A percentile compares a stretch with the other conserved stretches of the same genome.
Evolutionary conservation across 2,329 filamentous ascomycete species (phyloP).

Genomic region (Endocalyx cinctus): DNA sequence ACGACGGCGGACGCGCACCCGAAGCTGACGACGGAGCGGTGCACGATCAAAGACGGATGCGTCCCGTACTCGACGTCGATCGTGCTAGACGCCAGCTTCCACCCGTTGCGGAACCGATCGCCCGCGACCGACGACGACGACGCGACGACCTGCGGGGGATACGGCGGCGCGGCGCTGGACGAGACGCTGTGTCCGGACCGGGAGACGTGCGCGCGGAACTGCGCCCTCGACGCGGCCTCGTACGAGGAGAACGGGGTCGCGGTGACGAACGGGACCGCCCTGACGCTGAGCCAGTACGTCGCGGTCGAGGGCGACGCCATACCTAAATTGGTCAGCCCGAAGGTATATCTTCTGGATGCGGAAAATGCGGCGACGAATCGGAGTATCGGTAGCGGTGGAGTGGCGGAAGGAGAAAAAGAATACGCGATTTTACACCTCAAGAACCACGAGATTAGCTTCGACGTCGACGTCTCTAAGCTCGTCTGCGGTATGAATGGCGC

Average conservation of each 20-base stretch:
- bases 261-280: conserved; percentile 12
- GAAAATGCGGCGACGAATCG: conserved; percentile 1
- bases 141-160: conserved; percentile 24
- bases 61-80: conserved; percentile 41
- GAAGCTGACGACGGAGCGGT: conserved; percentile 45
- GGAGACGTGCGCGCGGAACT: conserved; percentile 44
- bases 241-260: conserved; percentile 33
- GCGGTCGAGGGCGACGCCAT: conserved; percentile 21
- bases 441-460: conserved; percentile 60
- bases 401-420: conserved; percentile 38
- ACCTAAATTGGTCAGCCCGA: conserved; percentile 31
- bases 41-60: conserved; percentile 45
- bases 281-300: conserved; percentile 24
- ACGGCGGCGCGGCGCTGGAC: conserved; percentile 23
- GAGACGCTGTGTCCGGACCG: conserved; percentile 39
- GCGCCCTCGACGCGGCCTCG: conserved; percentile 44
- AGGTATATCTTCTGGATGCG: conserved; percentile 51
- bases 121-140: conserved; percentile 11
- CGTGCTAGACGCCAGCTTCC: conserved; percentile 43
- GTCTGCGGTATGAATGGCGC: conserved; percentile 64
- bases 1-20: conserved; percentile 32
- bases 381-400: conserved; percentile 34
- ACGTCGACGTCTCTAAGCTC: conserved; percentile 59
- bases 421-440: conserved; percentile 48
- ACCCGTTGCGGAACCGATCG: conserved; percentile 32